phyloP scores from a whole-genome alignment of 352 stramenopile genomes.

The Phytopythium sindhum region DNA sequence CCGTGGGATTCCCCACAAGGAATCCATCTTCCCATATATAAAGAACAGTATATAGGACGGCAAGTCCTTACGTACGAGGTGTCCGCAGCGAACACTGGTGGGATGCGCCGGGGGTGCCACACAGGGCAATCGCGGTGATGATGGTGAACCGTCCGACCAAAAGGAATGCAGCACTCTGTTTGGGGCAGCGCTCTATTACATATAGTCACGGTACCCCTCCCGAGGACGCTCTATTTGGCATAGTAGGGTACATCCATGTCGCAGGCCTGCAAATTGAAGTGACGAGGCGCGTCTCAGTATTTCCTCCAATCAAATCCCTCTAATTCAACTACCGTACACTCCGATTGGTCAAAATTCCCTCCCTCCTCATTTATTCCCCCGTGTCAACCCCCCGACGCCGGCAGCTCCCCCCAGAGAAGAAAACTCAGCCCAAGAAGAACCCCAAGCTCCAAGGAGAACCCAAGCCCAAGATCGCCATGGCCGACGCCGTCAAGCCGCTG shows the following conservation, averaged over 20 bases:
- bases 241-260: background rate
- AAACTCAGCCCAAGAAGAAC: slow-evolving; percentile 12
- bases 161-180: background rate
- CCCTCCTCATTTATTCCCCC: background rate
- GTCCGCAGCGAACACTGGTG: no score
- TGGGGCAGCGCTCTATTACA: background rate
- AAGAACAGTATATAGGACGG: no score
- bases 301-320: background rate
- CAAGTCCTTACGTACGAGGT: no score
- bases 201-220: background rate
- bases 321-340: background rate
- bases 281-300: background rate
- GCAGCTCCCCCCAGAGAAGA: background rate
- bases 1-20: no score
- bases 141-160: no score
- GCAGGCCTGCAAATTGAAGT: slow-evolving; percentile 5
- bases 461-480: slow-evolving; percentile 23
- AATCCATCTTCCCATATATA: no score
- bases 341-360: background rate
- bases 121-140: no score
- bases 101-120: no score
- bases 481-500: slow-evolving; percentile 79
- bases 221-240: background rate
- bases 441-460: no score
- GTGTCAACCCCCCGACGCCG: background rate